These are phyloP conservation scores for Arthrobotrys entomopaga DNA, from an alignment of 2,329 filamentous ascomycete species.

Conservation along the genomic window DNA sequence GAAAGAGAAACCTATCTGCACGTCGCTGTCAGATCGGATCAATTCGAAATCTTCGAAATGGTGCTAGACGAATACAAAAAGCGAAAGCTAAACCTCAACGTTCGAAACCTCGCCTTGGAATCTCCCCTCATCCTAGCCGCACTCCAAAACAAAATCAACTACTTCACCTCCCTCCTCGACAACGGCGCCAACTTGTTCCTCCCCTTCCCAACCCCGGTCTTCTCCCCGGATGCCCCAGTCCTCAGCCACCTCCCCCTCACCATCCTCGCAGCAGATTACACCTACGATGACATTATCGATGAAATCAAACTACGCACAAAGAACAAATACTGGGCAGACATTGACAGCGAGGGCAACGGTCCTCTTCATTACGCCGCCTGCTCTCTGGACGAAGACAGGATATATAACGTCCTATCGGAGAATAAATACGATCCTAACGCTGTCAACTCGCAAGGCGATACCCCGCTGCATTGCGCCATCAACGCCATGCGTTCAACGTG, in stretches of 20 bases:
- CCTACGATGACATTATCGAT: constrained; percentile 7
- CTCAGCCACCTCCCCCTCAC: background rate
- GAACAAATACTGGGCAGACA: background rate
- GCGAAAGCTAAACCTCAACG: background rate
- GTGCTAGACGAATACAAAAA: constrained; percentile 5
- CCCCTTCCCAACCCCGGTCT: background rate
- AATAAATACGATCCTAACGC: background rate
- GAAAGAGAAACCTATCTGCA: constrained; percentile 4
- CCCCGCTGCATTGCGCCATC: constrained; percentile 1
- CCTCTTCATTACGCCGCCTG: constrained; percentile 3
- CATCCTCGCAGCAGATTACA: constrained; percentile 6
- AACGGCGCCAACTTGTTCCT: constrained; percentile 4
- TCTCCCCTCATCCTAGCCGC: constrained; percentile 2
- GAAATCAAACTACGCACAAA: background rate
- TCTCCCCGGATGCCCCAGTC: background rate
- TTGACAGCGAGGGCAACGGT: constrained; percentile 11
- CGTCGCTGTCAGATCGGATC: background rate
- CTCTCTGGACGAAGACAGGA: background rate
- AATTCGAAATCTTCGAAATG: background rate
- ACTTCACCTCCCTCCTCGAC: background rate
- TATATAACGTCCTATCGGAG: background rate
- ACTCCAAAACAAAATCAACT: background rate
- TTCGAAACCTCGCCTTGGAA: background rate
- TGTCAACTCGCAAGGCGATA: background rate
- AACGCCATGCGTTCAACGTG: background rate